phyloP scores from a whole-genome alignment of 2,329 filamentous ascomycete species.

The Blastomyces emzantsi region DNA sequence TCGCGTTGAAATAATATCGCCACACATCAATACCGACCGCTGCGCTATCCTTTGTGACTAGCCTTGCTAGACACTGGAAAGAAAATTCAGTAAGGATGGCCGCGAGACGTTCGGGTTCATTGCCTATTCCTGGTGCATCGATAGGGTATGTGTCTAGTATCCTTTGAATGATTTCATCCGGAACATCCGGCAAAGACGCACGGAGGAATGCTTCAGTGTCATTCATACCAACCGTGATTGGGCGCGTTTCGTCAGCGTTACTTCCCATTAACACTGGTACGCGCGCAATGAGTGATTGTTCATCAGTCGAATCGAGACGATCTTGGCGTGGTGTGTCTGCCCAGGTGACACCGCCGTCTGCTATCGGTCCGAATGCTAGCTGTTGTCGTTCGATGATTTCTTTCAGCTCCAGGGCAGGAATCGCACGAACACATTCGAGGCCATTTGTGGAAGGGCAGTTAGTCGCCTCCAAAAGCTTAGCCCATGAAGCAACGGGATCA shows the following conservation, averaged over 20 bases:
- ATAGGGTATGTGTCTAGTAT: constrained; percentile 14
- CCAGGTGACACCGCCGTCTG: constrained; percentile 30
- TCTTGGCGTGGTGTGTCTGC: constrained; percentile 25
- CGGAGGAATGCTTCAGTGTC: constrained; percentile 12
- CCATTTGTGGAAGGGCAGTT: constrained; percentile 10
- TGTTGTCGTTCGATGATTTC: constrained; percentile 15
- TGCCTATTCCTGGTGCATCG: constrained; percentile 12
- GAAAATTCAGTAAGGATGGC: constrained; percentile 18
- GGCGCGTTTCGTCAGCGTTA: constrained; percentile 21
- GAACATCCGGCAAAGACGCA: not conserved
- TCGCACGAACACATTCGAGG: constrained; percentile 18
- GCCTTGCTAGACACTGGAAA: constrained; percentile 18
- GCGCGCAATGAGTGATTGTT: constrained; percentile 14
- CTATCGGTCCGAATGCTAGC: constrained; percentile 15
- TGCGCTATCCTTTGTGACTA: constrained; percentile 16
- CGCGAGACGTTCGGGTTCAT: constrained; percentile 13
- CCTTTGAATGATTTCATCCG: constrained; percentile 7
- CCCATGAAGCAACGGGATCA: constrained; percentile 11
- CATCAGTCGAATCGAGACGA: constrained; percentile 11
- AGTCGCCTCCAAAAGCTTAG: constrained; percentile 10
- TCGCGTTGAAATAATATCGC: constrained; percentile 26
- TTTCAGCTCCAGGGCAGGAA: constrained; percentile 17
- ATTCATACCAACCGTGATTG: constrained; percentile 16
- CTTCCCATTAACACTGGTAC: constrained; percentile 23
- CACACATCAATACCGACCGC: constrained; percentile 19